Base-by-base conservation (phyloP, 768 basidiomycete genomes). In the Psilocybe tampanensis region DNA sequence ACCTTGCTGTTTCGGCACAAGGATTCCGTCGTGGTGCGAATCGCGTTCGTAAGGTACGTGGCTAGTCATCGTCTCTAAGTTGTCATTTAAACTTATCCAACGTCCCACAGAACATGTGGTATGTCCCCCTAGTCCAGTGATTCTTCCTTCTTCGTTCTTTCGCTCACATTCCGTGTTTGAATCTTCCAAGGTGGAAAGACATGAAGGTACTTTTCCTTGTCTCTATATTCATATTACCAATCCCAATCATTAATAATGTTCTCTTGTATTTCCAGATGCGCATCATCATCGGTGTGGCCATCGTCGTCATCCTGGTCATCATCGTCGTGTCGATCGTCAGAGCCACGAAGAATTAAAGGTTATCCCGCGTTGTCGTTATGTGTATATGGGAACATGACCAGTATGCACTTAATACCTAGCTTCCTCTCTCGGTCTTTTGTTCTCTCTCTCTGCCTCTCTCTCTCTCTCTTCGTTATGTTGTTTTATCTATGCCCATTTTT, bases 1-100 rank as follows among this genome's bases (percentile, higher is more conserved):
- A 90, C 70, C 85, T 99, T 54, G 96, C 97, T 26, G 92, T 96
- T 41, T 97, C 95, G 22, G 97, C 97, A n/a, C 96, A 99, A 77
- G 94, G 95, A 23, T 99, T 99, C 86, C 88, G 95, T 60, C 84
- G 94, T 62, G 95, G 97, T 63, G 97, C 97, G 51, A 98, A 98
- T 77, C 83, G 93, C 59, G 97, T 99, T 52, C 88, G 97, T 72
- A 99, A 98, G 85, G 94, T 95, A 68, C 63, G 85, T 80, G 54
- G 54, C 32, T 18, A 29, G 51, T 41, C 11, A 39, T 39, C 44
- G 47, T 17, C 44, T 13, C 32, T 42, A 13, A 32, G 21, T 51
- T 21, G 21, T 34, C 45, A 43, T 53, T 36, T 56, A 45, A n/a
- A n/a, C 60, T 60, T 55, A 32, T 19, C 22, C 54, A 21, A 41